Evolutionary conservation across 1,284 basidiomycete genomes (phyloP), one percentile per base, ranked within the genome.

Genomic region (Kwoniella shivajii): DNA sequence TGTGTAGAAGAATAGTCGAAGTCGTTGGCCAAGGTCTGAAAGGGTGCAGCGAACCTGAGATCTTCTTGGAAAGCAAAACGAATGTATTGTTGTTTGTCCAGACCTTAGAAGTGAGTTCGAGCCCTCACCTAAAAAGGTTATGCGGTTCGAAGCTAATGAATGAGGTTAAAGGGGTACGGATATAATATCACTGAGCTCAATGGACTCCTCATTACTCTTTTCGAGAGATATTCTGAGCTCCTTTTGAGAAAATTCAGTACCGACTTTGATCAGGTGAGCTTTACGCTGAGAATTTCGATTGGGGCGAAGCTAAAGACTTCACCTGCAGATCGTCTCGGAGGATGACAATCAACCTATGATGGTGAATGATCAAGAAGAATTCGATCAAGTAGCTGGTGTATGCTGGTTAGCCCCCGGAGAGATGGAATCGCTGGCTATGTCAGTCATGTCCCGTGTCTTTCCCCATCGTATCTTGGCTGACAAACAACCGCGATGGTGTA

Each of bases 281-380:
- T 11, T 10, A 31, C 29, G 13, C 5, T 10, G 6, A 34, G 52
- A 36, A 38, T 26, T 10, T 45, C 22, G 22, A 18, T 16, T 44
- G 20, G 22, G 34, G 20, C 45, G 16, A 14, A 16, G 29, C 50
- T 29, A 7, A 60, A 66, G 18, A 33, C 13, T 18, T 24, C 10
- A 24, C 1, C 6, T 42, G 18, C 66, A 95, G 91, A 89, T 93
- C 62, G 86, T 98, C 6, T 79, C 84, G 41, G 85, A 91, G 69
- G 94, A 99, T 68, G 95, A 99, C 72, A 87, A 91, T 74, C 84
- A 92, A 48, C 87, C 94, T 1, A 96, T 99, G 91, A 84, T 88
- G 64, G 85, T 91, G 4, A 85, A 90, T 59, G 85, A 85, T 26
- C 75, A 80, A 0, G 83, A 82, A 22, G 90, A 96, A 68, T 83